Base-by-base conservation (phyloP, 1,139 yeast species). In the Lipomyces yarrowii region DNA sequence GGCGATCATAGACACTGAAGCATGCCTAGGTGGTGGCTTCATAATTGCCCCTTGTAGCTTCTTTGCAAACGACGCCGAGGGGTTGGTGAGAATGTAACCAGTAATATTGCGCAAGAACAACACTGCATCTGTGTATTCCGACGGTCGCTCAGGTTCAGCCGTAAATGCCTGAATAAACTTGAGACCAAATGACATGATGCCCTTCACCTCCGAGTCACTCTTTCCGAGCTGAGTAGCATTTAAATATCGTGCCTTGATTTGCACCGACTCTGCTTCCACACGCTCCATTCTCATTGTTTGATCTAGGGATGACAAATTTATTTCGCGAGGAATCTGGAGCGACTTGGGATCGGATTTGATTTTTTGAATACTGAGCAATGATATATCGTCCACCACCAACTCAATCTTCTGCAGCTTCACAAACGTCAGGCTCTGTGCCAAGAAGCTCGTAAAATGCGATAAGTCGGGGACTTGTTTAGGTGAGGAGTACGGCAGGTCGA, bases 1-100 rank as follows among this genome's bases (percentile, higher is more conserved):
- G 1, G 76, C 71, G 63, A 76, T 72, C 74, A 80, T 73, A 0
- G 81, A 76, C 56, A 79, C 73, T 1, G 73, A 67, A 1, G 81
- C 78, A 42, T 71, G 72, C 59, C 74, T 73, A 2, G 82, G 82
- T 1, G 83, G 82, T 1, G 81, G 79, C 65, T 80, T 80, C 77
- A 80, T 75, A 11, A 80, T 77, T 1, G 82, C 78, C 3, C 77
- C 79, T 56, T 77, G 73, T 75, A 80, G 76, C 59, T 75, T 74
- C 30, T 73, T 65, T 1, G 79, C 74, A 71, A 78, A 80, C 0
- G 71, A 54, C 0, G 73, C 42, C 0, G 78, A 72, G 0, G 79
- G 78, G 18, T 67, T 70, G 2, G 79, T 81, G 10, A 72, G 68
- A 4, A 77, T 69, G 3, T 61, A 60, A 1, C 76, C 80, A 21